Base-by-base conservation (phyloP, 768 basidiomycete species). In the Sporobolomyces phaffii region DNA sequence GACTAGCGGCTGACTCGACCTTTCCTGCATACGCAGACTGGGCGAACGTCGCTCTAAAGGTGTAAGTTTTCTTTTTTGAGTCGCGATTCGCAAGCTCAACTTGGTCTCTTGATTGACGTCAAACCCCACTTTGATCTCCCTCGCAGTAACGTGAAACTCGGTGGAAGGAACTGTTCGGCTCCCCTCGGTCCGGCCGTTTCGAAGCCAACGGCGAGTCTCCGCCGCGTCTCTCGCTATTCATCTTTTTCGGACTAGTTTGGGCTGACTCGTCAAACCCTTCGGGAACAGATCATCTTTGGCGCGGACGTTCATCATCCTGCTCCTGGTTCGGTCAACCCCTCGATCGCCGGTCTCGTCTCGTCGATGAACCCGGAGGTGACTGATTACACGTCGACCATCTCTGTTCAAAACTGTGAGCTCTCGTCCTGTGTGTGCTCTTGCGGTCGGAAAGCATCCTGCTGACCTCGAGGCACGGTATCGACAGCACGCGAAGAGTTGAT, bases 81-180 rank as follows among this genome's bases (percentile, higher is more conserved):
- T n/a, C n/a, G n/a, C n/a, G n/a, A n/a, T n/a, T n/a, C n/a, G n/a
- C n/a, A n/a, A n/a, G n/a, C n/a, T n/a, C n/a, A n/a, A n/a, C n/a
- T n/a, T 9, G 38, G 38, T 17, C 7, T 45, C 10, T 13, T 22
- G 22, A 4, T 31, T 56, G 5, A 26, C 36, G 36, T 28, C 36
- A 5, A 3, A 24, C 20, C n/a, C 34, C 3, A 5, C 18, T 45
- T 15, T n/a, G 22, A 7, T 2, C 53, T 45, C 0, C 13, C 29
- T 22, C 45, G 18, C 44, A 63, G 62, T 22, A 67, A 67, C 47
- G 65, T 40, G 29, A 62, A 62, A 34, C 60, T 67, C 33, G 60
- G 53, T 1, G 65, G 65, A 4, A 10, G 22, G 1, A 67, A 67
- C 65, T 50, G 24, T 6, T 18, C 1, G 20, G 40, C 54, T 10